Evolutionary conservation across 192 early-diverging fungal genomes (phyloP), one percentile per base, ranked within the genome.

Genomic region (Mortierella antarctica): DNA sequence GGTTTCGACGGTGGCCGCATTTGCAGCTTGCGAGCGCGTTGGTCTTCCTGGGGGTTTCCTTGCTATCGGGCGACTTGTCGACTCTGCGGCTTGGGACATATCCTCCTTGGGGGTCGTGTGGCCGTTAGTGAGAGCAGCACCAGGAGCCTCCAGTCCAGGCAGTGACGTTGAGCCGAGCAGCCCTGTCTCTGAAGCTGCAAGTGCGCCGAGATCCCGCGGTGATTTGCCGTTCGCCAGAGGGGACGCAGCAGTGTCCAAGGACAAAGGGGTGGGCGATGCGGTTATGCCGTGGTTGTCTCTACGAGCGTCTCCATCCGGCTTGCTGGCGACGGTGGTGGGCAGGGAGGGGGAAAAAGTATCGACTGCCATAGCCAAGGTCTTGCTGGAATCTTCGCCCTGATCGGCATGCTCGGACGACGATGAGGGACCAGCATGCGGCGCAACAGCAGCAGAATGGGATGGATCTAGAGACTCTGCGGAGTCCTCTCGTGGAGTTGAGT

Each of bases 11-110:
- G 15, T 21, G 44, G n/a, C 54, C n/a, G 20, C 12, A 5, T 31
- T 31, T 31, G 67, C 39, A 23, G 41, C 58, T 14, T 58, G 53
- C 12, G 58, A 62, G 5, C 74, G 74, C 12, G 67, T 46, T 13
- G 74, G 74, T 57, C 74, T 55, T 21, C 74, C 74, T n/a, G 74
- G 74, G 5, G 67, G 67, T 20, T 66, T 39, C 48, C 70, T 76
- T n/a, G 66, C 50, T 31, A 31, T 31, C 31, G 31, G 31, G 3
- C 31, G 1, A 31, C 31, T 31, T 31, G 31, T 31, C 31, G 31
- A 31, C 1, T 31, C 31, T 31, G 31, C 31, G 31, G 31, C 31
- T 31, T 14, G 57, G 57, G 31, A 14, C 55, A 47, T 10, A 41
- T n/a, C 42, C 57, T 42, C 15, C 57, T 31, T 31, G 57, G 42